Evolutionary conservation across 495 filamentous ascomycete species (phyloP).

Genomic region (Gamarada debralockiae): DNA sequence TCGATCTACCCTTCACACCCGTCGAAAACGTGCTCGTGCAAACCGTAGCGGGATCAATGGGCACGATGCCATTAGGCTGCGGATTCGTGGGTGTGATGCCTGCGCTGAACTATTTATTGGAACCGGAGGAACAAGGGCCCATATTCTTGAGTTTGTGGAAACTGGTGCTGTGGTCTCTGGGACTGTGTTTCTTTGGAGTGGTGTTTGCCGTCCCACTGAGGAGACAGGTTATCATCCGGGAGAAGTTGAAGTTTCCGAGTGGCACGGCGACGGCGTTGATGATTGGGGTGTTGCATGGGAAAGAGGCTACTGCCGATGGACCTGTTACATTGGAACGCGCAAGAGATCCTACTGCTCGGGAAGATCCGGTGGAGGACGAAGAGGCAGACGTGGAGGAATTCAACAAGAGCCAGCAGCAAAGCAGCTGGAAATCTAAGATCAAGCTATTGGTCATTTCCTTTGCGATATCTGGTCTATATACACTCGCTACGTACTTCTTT

Average conservation of each 20-base stretch:
- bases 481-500: conserved; percentile 88
- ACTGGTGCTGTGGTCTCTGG: conserved; percentile 82
- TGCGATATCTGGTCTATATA: conserved; percentile 54
- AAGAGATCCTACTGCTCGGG: neutral
- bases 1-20: conserved; percentile 79
- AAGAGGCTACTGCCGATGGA: conserved; percentile 17
- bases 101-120: conserved; percentile 82
- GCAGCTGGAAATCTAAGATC: conserved; percentile 49
- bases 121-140: conserved; percentile 70
- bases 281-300: conserved; percentile 81
- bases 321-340: neutral
- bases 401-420: conserved; percentile 12
- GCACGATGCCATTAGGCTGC: conserved; percentile 94
- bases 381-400: conserved; percentile 18
- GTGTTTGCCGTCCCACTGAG: conserved; percentile 88
- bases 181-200: conserved; percentile 92
- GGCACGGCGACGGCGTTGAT: conserved; percentile 94
- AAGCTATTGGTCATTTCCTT: conserved; percentile 48
- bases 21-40: conserved; percentile 98
- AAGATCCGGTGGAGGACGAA: neutral
- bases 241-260: conserved; percentile 89
- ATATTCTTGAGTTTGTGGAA: conserved; percentile 68
- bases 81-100: conserved; percentile 93
- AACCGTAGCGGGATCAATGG: conserved; percentile 91
- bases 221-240: conserved; percentile 85